Percentiles rank a stretch among this genome's conserved stretches.
Evolutionary conservation across 1,284 basidiomycete genomes (phyloP).

Genomic region (Cutaneotrichosporon sp.): DNA sequence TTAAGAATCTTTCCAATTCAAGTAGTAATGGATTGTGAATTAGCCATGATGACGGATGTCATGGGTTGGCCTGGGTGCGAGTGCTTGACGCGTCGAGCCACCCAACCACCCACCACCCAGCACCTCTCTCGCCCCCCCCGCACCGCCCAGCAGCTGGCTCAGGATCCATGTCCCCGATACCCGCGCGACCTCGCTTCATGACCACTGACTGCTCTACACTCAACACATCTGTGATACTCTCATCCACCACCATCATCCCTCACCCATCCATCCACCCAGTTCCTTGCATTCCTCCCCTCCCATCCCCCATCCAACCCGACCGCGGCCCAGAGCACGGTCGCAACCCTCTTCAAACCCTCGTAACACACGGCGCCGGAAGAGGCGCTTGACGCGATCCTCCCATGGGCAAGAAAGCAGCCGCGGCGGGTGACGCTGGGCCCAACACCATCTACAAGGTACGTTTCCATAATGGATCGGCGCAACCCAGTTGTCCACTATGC

Average conservation of each 20-base stretch:
- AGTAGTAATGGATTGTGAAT: too few relatives aligned
- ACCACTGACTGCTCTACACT: too few relatives aligned
- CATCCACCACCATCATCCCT: background rate
- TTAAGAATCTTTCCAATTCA: too few relatives aligned
- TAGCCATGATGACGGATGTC: too few relatives aligned
- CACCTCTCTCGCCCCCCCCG: too few relatives aligned
- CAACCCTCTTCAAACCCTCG: background rate
- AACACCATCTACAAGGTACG: slow-evolving; percentile 47
- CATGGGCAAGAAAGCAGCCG: slow-evolving; percentile 37
- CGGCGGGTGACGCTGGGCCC: slow-evolving; percentile 32
- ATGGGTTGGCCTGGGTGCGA: too few relatives aligned
- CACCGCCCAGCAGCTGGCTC: too few relatives aligned
- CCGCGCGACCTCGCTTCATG: slow-evolving; percentile 1
- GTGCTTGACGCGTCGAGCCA: slow-evolving; percentile 1
- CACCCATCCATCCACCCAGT: background rate
- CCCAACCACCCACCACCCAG: background rate
- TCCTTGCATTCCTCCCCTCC: background rate
- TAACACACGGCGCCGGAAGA: background rate
- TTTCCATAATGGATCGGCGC: slow-evolving; percentile 1
- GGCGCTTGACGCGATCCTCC: slow-evolving; percentile 7
- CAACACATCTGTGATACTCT: background rate
- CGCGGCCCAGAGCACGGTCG: background rate
- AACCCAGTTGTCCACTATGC: background rate
- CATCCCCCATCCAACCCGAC: background rate
- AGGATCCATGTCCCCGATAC: background rate